Evolutionary conservation across 768 basidiomycete species (phyloP), one percentile per base, ranked within the genome.

Genomic region (Leccinellum albellum): DNA sequence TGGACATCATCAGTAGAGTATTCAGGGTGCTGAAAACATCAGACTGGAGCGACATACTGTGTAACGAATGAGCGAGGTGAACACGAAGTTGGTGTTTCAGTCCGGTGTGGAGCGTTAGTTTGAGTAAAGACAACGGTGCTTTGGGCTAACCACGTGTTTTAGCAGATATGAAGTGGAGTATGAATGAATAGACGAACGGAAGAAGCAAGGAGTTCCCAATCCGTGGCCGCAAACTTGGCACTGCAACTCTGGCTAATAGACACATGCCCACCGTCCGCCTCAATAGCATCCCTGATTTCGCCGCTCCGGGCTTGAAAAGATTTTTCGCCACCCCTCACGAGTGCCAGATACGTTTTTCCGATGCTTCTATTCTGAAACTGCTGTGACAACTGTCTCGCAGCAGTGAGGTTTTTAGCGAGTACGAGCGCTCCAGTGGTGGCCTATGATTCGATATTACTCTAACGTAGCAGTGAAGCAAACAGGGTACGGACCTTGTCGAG

Each of bases 81-180:
- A 87, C 74, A n/a, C 87, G 80, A 31, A 89, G 78, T 62, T 89
- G 87, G 56, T 89, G 87, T 66, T 88, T 88, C 54, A 81, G 68
- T 4, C 86, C 87, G 15, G 87, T 88, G 50, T 80, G 70, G 20
- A 86, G 75, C 12, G 73, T 76, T 15, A 89, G 74, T 37, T 76
- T 77, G 40, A 89, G 68, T 50, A 89, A 75, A 2, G 85, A 81
- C 28, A 88, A 54, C 20, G 85, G 85, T 3, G 69, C 75, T 46
- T 55, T 70, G 60, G 54, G 77, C 75, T 76, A 50, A 51, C 50
- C 55, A 49, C 50, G 33, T 58, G 63, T 69, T 75, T 78, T 44
- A 50, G 42, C 23, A 53, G 54, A 67, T 62, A 51, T 60, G 53
- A 62, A 62, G 56, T 51, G 64, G 46, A 58, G 53, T 35, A 37